Evolutionary conservation across 257 asterid genomes (phyloP).

Genomic region (Solanum pennellii): DNA sequence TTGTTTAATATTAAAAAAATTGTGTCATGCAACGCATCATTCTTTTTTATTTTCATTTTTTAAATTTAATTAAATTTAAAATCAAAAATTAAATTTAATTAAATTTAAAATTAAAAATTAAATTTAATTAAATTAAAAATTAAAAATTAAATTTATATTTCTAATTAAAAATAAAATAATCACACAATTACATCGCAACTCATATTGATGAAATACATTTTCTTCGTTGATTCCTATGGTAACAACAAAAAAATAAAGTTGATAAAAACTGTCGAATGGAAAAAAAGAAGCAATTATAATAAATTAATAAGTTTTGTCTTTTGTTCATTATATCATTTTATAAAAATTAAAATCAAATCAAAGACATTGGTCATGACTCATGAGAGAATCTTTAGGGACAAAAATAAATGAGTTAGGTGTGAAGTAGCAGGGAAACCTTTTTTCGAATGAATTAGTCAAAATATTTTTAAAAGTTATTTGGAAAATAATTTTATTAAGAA

Average conservation of each 20-base stretch:
- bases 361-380: neutral
- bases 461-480: neutral
- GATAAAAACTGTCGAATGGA: neutral
- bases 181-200: rapidly evolving
- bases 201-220: neutral
- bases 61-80: no score
- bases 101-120: rapidly evolving
- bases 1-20: neutral
- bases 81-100: no score
- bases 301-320: neutral
- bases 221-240: neutral
- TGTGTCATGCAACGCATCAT: neutral
- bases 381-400: neutral
- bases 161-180: rapidly evolving
- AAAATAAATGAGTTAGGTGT: neutral
- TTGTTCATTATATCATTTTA: neutral
- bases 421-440: neutral
- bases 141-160: no score
- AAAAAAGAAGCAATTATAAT: neutral
- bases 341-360: neutral
- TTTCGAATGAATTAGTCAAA: neutral
- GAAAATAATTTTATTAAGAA: neutral
- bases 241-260: neutral
- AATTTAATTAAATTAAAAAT: no score
- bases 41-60: neutral